Conservation (phyloP, 2,329 filamentous ascomycete species). For the Talaromyces islandicus region DNA sequence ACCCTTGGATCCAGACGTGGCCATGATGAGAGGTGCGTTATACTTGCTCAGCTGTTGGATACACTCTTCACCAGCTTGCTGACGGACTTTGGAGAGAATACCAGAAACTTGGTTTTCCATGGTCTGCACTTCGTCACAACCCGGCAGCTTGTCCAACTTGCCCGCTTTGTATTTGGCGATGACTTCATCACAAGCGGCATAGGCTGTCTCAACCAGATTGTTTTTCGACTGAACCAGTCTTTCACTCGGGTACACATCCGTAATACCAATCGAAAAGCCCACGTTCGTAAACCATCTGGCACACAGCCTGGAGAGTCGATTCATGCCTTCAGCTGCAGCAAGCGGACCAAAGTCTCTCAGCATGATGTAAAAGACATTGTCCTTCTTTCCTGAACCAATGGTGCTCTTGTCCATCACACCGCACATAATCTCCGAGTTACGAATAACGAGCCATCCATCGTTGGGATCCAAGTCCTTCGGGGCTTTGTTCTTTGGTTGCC, state of each 20-base stretch:
- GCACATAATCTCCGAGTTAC: constrained; percentile 97
- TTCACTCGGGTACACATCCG: constrained; percentile 81
- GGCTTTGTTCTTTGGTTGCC: constrained; percentile 31
- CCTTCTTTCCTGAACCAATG: constrained; percentile 95
- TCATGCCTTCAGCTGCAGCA: constrained; percentile 86
- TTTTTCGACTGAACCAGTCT: constrained; percentile 68
- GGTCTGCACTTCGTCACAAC: constrained; percentile 86
- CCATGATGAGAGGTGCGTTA: constrained; percentile 94
- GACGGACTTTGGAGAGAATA: constrained; percentile 85
- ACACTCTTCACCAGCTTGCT: constrained; percentile 85
- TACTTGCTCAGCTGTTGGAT: constrained; percentile 82
- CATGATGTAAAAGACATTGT: constrained; percentile 95
- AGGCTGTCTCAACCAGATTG: constrained; percentile 68
- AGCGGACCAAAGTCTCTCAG: constrained; percentile 90
- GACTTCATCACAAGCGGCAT: constrained; percentile 72
- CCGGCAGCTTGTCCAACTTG: constrained; percentile 76
- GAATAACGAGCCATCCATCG: constrained; percentile 85
- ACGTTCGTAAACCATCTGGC: constrained; percentile 82
- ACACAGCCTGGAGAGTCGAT: constrained; percentile 82
- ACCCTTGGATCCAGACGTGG: constrained; percentile 92
- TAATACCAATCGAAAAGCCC: constrained; percentile 94
- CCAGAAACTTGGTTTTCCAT: constrained; percentile 87
- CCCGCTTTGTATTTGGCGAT: constrained; percentile 75
- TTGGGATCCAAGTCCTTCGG: constrained; percentile 66
- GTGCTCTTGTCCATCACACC: constrained; percentile 97